These are phyloP conservation scores for Beta corolliflora DNA, from an alignment of 179 eudicot genomes.

Conservation along the genomic window DNA sequence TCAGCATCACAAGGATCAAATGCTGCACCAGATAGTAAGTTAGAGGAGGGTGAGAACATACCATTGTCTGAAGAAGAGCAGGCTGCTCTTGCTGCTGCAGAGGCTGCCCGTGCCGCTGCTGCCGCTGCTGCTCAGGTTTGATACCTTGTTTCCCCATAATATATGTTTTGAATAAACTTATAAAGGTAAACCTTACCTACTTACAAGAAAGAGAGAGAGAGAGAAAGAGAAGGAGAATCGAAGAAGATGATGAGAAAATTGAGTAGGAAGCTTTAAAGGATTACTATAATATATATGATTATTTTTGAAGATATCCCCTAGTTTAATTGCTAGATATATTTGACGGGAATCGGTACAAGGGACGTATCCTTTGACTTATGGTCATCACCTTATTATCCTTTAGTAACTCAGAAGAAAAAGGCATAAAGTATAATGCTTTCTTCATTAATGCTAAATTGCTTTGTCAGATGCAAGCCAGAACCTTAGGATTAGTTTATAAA, in stretches of 20 bases:
- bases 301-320: not conserved
- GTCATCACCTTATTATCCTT: not conserved
- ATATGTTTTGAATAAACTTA: not conserved
- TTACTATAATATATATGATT: not conserved
- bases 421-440: not conserved
- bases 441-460: not conserved
- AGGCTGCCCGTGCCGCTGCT: conserved; percentile 90
- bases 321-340: not conserved
- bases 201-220: too few species aligned
- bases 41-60: conserved; percentile 42
- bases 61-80: conserved; percentile 81
- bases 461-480: not conserved
- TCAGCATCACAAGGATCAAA: conserved; percentile 49
- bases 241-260: not conserved
- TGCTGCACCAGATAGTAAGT: conserved; percentile 41
- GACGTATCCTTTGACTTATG: not conserved
- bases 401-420: not conserved
- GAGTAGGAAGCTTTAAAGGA: not conserved
- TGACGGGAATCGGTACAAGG: not conserved
- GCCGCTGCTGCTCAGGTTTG: conserved; percentile 93
- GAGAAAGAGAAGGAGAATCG: not conserved
- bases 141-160: conserved; percentile 4
- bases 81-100: conserved; percentile 91
- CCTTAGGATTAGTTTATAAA: not conserved
- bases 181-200: not conserved